Base-by-base conservation (phyloP, 495 filamentous ascomycete species). In the Tricharina praecox region DNA sequence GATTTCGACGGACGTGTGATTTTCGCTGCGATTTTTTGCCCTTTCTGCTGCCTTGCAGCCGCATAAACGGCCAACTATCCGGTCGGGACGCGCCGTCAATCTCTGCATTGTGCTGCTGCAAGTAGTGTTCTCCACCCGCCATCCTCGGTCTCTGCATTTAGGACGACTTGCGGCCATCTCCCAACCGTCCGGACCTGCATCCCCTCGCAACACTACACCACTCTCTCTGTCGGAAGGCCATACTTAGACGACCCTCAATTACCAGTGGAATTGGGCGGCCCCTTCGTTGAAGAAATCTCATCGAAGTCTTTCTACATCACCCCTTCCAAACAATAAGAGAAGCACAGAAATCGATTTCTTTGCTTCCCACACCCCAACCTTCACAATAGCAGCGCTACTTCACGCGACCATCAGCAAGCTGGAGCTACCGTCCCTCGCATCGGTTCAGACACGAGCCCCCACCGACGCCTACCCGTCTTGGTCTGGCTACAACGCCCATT, bases 361-460 rank as follows among this genome's bases (percentile, higher is more conserved):
- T 19, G 37, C n/a, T 40, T 40, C 21, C 37, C 21, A 13, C 21
- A 21, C 37, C 37, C 37, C 37, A 21, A 40, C 37, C 37, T 15
- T 40, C 37, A 40, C 37, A 19, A 40, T 40, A 16, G 37, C 16
- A 44, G 41, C 41, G 23, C 24, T 44, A 44, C 37, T 44, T 30
- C 20, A 24, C 41, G 41, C 41, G 44, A 54, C 54, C 49, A 85
- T 79, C 85, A 86, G 74, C 82, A 95, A 93, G 73, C 87, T 95
- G 87, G 87, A 93, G 85, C 80, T 90, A 68, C 84, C 87, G 66
- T 81, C 84, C 72, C 80, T 88, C 60, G 80, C 84, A 63, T 82
- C 85, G 73, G 76, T 84, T 74, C 82, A 85, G 66, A 77, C 79
- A 76, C 81, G 86, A 79, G 85, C 80, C 72, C 73, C 77, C 68